These are phyloP conservation scores for Gypsophila paniculata DNA, from an alignment of 179 eudicot genomes.

Conservation along the genomic window DNA sequence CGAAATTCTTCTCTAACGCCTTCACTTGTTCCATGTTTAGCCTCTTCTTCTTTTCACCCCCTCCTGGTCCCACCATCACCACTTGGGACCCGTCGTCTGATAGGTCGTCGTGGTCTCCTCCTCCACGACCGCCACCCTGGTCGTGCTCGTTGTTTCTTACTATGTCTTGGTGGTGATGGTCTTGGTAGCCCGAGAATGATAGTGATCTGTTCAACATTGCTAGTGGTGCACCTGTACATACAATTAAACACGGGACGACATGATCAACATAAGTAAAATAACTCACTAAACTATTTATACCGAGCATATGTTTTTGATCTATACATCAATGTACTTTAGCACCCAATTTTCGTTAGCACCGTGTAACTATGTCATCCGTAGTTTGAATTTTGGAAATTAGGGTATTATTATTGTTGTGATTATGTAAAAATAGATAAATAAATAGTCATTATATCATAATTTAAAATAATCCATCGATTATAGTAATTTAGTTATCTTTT, in stretches of 20 bases:
- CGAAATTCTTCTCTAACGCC: constrained; percentile 71
- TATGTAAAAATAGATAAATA: too few species aligned
- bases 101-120: constrained; percentile 37
- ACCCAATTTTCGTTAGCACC: too few species aligned
- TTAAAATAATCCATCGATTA: too few species aligned
- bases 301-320: too few species aligned
- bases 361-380: too few species aligned
- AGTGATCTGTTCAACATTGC: constrained; percentile 32
- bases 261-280: too few species aligned
- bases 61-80: constrained; percentile 34
- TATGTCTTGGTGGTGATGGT: neutral
- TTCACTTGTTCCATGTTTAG: constrained; percentile 74
- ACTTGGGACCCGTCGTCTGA: constrained; percentile 66
- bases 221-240: constrained; percentile 17
- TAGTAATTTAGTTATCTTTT: too few species aligned
- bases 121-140: neutral
- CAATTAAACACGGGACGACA: neutral
- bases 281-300: too few species aligned
- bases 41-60: constrained; percentile 74
- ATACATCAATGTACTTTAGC: too few species aligned
- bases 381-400: too few species aligned
- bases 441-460: too few species aligned
- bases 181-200: constrained; percentile 29
- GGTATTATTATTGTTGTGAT: too few species aligned
- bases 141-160: neutral